Base-by-base conservation (phyloP, 768 basidiomycete species). In the Boletus patriciae region DNA sequence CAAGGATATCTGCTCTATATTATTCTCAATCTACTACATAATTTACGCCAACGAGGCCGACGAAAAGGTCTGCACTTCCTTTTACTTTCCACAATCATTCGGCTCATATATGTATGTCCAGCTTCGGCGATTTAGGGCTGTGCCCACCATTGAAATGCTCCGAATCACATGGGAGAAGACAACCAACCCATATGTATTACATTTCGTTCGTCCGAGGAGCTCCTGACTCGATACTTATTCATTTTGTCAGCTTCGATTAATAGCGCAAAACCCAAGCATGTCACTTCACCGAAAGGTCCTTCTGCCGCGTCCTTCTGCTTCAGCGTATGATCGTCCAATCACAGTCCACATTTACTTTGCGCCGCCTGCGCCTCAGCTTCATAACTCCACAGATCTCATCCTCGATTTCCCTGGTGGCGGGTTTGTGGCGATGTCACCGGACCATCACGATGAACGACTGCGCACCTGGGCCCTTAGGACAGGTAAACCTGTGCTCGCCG, bases 131-230 rank as follows among this genome's bases (percentile, higher is more conserved):
- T 98, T 91, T 69, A 81, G 97, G 65, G 94, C 96, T 23, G 84
- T 95, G 0, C 94, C 94, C 46, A 97, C 96, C 0, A 87, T 98
- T 23, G 96, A 99, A 75, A 94, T 98, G 90, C 81, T 99, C 23
- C 86, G 97, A 3, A 79, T 83, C 18, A 98, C 94, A 23, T 99
- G 97, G 97, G 95, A 96, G 73, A 99, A 99, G 78, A 92, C 93
- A 0, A 80, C 82, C 2, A 96, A 98, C 73, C 97, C 95, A 58
- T 90, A 92, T 76, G 93, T 92, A 65, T 61, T 51, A 12, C 50
- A 29, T 55, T 41, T 34, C 60, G 83, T 68, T 21, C 18, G 23
- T 62, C 58, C 48, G 54, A 59, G 56, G 52, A 57, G 7, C 49
- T 47, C 58, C 56, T 52, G 37, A 46, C 41, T 13, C 36, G 9